Evolutionary conservation across 768 basidiomycete species (phyloP).

Genomic region (Pleurotus citrinopileatus): DNA sequence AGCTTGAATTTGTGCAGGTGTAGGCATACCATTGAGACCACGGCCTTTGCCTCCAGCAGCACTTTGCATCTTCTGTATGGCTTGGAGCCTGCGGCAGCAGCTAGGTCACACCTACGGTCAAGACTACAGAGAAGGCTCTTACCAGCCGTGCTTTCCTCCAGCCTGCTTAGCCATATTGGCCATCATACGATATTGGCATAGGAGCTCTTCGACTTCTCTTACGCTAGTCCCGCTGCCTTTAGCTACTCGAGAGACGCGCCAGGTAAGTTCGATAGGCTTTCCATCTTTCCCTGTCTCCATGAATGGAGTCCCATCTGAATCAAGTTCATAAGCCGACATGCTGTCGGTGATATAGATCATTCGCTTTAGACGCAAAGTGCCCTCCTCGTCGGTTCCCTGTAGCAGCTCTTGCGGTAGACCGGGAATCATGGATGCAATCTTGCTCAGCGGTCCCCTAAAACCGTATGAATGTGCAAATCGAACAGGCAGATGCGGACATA

Average conservation of each 20-base stretch:
- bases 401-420: slow-evolving; percentile 91
- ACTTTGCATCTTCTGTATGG: slow-evolving; percentile 91
- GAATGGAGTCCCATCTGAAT: slow-evolving; percentile 92
- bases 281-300: slow-evolving; percentile 82
- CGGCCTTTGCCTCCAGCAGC: slow-evolving; percentile 85
- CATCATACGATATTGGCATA: slow-evolving; percentile 99
- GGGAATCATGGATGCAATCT: slow-evolving; percentile 99
- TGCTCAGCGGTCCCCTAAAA: slow-evolving; percentile 93
- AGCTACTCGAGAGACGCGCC: slow-evolving; percentile 88
- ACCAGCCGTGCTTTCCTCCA: slow-evolving; percentile 96
- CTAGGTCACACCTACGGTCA: slow-evolving; percentile 10
- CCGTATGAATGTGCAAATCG: slow-evolving; percentile 11
- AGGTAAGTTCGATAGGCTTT: slow-evolving; percentile 83
- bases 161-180: slow-evolving; percentile 98
- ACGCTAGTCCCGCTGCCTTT: slow-evolving; percentile 93
- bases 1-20: slow-evolving; percentile 89
- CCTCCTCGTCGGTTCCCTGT: slow-evolving; percentile 93
- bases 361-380: slow-evolving; percentile 85
- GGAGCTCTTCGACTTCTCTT: slow-evolving; percentile 94
- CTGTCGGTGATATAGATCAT: slow-evolving; percentile 99
- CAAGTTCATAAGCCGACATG: slow-evolving; percentile 91
- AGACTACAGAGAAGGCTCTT: slow-evolving; percentile 22
- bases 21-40: slow-evolving; percentile 86
- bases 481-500: slow-evolving; percentile 32
- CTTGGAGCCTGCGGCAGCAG: slow-evolving; percentile 55